Base-by-base conservation (phyloP, 2,329 filamentous ascomycete genomes). In the Cytospora leucostoma region DNA sequence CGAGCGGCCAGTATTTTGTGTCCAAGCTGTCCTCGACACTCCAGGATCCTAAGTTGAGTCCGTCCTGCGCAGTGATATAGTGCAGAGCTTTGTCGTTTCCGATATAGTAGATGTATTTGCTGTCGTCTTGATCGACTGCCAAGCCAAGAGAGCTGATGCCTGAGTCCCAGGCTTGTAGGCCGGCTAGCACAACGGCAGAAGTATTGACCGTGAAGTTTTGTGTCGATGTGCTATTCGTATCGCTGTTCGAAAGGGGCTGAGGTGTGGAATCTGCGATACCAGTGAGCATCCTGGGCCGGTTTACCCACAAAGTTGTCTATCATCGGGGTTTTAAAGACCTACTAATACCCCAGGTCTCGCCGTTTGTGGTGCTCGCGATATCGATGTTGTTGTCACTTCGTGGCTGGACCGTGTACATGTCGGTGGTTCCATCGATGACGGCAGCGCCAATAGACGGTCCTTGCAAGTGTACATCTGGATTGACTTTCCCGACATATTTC, bases 371-470 rank as follows among this genome's bases (percentile, higher is more conserved):
- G 12, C 12, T 38, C 12, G 49, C 35, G 8, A 60, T 54, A 4
- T 60, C 58, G 15, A 60, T 17, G n/a, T 54, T 59, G 13, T 40
- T 54, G 37, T 60, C 58, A 38, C 50, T 54, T 37, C 58, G 50
- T 15, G 58, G 34, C 34, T 35, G 15, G 7, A 60, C 58, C 4
- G 58, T 60, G 13, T 60, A 60, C 49, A 60, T 60, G 15, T 53
- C 33, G 17, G 35, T 27, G 4, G 58, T 44, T 34, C 21, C 49
- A 34, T 54, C 44, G 58, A 47, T 17, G 19, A 44, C 37, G 7
- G 50, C 58, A 19, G 35, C 58, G 6, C 37, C 50, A 12, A 54
- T 27, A 8, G 58, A 50, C 7, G 35, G 37, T 27, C 58, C 58
- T 35, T 60, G 58, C 38, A 60, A n/a, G 35, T 60, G 50, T 21